A percentile compares a stretch with the other conserved stretches of the same genome.
Evolutionary conservation across 129 eudicot genomes (phyloP).

Genomic region (Smallanthus sonchifolius): DNA sequence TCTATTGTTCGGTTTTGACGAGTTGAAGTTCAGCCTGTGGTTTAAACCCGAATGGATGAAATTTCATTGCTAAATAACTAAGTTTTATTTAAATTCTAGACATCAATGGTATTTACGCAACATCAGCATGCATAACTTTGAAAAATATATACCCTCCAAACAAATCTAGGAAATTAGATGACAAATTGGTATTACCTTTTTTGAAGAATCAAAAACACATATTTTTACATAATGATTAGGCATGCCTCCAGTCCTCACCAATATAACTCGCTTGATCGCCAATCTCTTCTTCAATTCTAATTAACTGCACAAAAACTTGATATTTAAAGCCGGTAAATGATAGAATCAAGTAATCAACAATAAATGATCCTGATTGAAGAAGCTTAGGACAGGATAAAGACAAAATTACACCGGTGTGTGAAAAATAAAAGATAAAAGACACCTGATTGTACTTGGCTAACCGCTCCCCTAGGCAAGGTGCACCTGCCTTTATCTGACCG

Average conservation of each 20-base stretch:
- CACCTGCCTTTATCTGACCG: conserved; percentile 93
- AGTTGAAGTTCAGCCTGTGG: too few species aligned
- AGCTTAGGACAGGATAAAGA: background rate
- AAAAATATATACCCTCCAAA: too few species aligned
- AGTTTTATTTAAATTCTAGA: too few species aligned
- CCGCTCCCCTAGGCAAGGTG: conserved; percentile 97
- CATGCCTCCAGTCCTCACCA: conserved; percentile 88
- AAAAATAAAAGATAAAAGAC: background rate
- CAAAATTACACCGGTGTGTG: background rate
- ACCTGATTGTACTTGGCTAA: conserved; percentile 97
- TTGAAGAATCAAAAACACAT: background rate
- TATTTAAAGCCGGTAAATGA: background rate
- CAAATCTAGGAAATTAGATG: too few species aligned
- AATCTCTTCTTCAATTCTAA: conserved; percentile 95
- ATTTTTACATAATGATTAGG: conserved; percentile 23
- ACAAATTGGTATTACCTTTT: background rate
- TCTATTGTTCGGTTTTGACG: too few species aligned
- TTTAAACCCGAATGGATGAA: too few species aligned
- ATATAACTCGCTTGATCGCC: conserved; percentile 79
- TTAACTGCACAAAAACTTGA: conserved; percentile 48
- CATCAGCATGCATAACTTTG: too few species aligned
- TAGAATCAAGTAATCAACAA: background rate
- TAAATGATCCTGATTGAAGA: background rate
- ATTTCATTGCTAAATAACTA: too few species aligned
- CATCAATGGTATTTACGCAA: too few species aligned